Base-by-base conservation (phyloP, 1,139 yeast species). In the Taphrina betulina region DNA sequence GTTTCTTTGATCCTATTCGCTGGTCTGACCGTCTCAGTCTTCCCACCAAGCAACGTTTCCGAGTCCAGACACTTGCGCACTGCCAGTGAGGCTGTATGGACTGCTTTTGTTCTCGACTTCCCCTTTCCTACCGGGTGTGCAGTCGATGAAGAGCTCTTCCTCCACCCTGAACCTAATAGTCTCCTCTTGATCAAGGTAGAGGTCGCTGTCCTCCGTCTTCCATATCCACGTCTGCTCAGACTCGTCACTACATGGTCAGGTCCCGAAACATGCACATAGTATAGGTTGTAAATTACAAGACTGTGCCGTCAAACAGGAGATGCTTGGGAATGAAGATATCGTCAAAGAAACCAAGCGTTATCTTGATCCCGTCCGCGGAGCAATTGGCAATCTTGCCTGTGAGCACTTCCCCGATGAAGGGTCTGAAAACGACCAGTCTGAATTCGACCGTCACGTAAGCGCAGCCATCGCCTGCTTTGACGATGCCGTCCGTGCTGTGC, bases 141-240 rank as follows among this genome's bases (percentile, higher is more conserved):
- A 82, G 67, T 87, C 87, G 35, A 83, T 82, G 69, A 90, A 92
- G 12, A 84, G 73, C 68, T 89, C 96, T 68, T 86, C 85, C 68
- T 92, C 98, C 1, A 94, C 82, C 66, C 96, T 77, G 69, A 92
- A 92, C 63, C 95, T 76, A 61, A 92, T 85, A 71, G 83, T 86
- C 67, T 92, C 98, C 69, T 90, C 89, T 33, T 87, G 75, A 75
- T 94, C 98, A 53, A 92, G 76, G 66, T 81, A 92, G 62, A 92
- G 75, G 1, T 83, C 92, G 64, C 82, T 88, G 28, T 82, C 81
- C 38, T 74, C 73, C 33, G 72, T 68, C 56, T 75, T 73, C 98
- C 98, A 92, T 41, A 90, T 82, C 98, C 98, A 92, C 2, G 96
- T 96, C 66, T 83, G 86, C 63, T 94, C 98, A 45, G 78, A 60